Evolutionary conservation across 2,329 filamentous ascomycete genomes (phyloP), one percentile per base, ranked within the genome.

Genomic region (Stagonosporopsis vannaccii): DNA sequence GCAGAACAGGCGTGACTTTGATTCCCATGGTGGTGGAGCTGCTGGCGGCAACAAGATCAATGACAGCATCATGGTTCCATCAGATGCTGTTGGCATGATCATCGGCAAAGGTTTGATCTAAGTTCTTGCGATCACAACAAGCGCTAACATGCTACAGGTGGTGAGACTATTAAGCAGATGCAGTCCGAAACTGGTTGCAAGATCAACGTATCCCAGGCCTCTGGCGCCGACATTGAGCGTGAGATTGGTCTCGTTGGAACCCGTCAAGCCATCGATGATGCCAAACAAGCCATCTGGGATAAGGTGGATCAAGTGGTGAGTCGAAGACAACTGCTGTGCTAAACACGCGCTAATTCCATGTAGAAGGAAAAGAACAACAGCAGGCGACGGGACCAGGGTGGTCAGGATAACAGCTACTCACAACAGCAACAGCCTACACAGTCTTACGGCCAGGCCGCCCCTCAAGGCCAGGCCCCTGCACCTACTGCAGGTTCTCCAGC

Each of bases 161-260:
- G 92, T 62, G 92, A 97, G 79, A 96, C 92, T 0, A 97, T 97
- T 73, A 92, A 93, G 63, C 91, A 96, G 66, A 96, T 97, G 89
- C 92, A 97, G 76, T 89, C 87, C 70, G 84, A 81, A 28, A 95
- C 91, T 5, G 90, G 91, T 41, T 97, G 93, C 84, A 96, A 96
- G 80, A 96, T 97, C 81, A 97, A 97, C 69, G 92, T 97, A 23
- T 90, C 91, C 28, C 90, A 91, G 68, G 88, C 91, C 7, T 88
- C 87, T 32, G 90, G 90, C 15, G 88, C 90, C 45, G 92, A 96
- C 71, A 84, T 87, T 55, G 89, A 95, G 75, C 88, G 92, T 69
- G 90, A 96, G 75, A 96, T 97, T 71, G 91, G 90, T 41, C 83
- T 97, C 40, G 89, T 95, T 61, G 93, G 92, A 60, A 86, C 85